Evolutionary conservation across 768 basidiomycete genomes (phyloP).

Genomic region (Gymnopilus dilepis): DNA sequence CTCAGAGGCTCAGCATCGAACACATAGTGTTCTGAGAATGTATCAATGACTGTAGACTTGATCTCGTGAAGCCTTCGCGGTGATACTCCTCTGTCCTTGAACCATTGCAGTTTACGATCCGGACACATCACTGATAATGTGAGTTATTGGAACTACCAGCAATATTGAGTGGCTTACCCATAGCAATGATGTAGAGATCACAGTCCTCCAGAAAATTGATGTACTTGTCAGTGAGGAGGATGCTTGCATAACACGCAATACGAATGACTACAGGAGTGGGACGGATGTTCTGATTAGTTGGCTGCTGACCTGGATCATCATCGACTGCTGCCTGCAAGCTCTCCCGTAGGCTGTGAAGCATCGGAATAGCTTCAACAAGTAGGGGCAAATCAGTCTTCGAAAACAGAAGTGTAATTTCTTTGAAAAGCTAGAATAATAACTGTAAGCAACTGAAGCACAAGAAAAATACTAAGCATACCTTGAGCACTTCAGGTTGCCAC

Average conservation of each 20-base stretch:
- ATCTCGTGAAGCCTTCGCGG: constrained; percentile 9
- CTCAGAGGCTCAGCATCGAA: not conserved
- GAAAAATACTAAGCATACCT: constrained; percentile 18
- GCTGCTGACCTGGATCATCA: not conserved
- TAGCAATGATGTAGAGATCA: constrained; percentile 23
- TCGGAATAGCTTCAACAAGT: constrained; percentile 14
- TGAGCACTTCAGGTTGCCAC: constrained; percentile 30
- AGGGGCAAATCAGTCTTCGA: constrained; percentile 12
- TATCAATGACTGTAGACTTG: constrained; percentile 14
- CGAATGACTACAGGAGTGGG: not conserved
- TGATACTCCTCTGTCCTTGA: constrained; percentile 11
- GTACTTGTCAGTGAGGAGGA: constrained; percentile 26
- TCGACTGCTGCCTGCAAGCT: not conserved
- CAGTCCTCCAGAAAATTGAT: constrained; percentile 9
- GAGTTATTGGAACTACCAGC: not conserved
- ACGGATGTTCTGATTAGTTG: not conserved
- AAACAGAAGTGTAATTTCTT: constrained; percentile 3
- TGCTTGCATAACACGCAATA: constrained; percentile 19
- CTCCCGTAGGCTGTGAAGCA: not conserved
- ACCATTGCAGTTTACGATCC: constrained; percentile 27
- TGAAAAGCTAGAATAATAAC: constrained; percentile 4
- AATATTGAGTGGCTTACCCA: constrained; percentile 15
- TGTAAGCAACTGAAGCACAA: not conserved
- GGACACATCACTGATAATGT: constrained; percentile 29
- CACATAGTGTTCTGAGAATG: constrained; percentile 18